These are phyloP conservation scores for Leccinum truebloodii DNA, from an alignment of 768 basidiomycete genomes.

Conservation along the genomic window DNA sequence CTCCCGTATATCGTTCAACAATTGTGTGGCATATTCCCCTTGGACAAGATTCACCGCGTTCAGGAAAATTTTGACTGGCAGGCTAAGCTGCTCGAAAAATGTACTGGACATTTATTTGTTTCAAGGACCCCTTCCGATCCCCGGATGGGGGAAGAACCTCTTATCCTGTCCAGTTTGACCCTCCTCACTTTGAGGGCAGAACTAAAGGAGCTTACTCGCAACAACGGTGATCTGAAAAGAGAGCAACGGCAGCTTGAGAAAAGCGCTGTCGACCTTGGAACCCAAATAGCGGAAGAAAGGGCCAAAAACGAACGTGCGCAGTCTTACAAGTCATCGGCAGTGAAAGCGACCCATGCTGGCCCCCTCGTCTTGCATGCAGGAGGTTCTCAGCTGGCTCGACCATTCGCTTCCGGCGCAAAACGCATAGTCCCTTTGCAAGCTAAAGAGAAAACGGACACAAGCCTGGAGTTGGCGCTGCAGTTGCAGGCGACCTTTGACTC, in stretches of 20 bases:
- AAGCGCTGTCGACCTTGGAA: constrained; percentile 19
- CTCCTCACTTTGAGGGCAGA: constrained; percentile 45
- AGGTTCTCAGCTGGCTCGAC: not conserved
- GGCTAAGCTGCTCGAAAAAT: constrained; percentile 53
- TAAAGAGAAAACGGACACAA: not conserved
- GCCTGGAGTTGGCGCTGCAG: constrained; percentile 27
- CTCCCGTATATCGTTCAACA: constrained; percentile 40
- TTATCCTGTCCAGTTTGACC: constrained; percentile 51
- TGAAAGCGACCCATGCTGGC: not conserved
- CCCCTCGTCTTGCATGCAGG: not conserved
- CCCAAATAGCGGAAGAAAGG: constrained; percentile 16
- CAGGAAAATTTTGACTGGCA: constrained; percentile 52
- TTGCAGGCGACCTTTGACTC: constrained; percentile 42
- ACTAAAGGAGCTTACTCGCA: constrained; percentile 37
- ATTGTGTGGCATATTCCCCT: constrained; percentile 44
- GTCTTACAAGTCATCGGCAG: constrained; percentile 3
- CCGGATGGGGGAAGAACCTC: constrained; percentile 27
- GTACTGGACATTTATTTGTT: constrained; percentile 54
- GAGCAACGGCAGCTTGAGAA: constrained; percentile 31
- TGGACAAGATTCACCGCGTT: constrained; percentile 38
- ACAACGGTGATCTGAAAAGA: constrained; percentile 25
- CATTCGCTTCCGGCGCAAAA: not conserved
- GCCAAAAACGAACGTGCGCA: not conserved
- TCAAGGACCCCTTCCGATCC: constrained; percentile 31
- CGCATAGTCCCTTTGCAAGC: not conserved